Percentiles rank a stretch among this genome's conserved stretches.
These are phyloP conservation scores for Kwoniella europaea DNA, from an alignment of 768 basidiomycete genomes.

Conservation along the genomic window DNA sequence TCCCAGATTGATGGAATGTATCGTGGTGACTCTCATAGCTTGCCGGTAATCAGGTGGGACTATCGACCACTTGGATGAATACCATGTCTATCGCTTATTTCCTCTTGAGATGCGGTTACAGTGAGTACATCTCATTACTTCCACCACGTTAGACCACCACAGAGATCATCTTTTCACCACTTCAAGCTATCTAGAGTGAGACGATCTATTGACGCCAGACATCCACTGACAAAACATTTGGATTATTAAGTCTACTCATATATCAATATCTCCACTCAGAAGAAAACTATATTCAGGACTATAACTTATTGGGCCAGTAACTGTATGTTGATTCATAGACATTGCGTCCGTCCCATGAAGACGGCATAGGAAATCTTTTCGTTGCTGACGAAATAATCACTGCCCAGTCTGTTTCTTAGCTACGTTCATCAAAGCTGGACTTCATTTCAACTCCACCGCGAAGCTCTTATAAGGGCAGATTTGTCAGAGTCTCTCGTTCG, in stretches of 20 bases:
- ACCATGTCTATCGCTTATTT: constrained; percentile 38
- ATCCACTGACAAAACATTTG: too few relatives aligned
- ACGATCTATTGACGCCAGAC: too few relatives aligned
- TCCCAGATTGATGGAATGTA: neutral
- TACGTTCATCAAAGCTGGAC: constrained; percentile 35
- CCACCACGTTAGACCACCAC: too few relatives aligned
- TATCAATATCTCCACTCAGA: constrained; percentile 33
- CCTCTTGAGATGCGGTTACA: constrained; percentile 32
- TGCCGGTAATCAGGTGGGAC: constrained; percentile 42
- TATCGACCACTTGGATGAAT: constrained; percentile 41
- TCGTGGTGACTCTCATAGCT: constrained; percentile 22
- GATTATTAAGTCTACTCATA: constrained; percentile 31
- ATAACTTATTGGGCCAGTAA: constrained; percentile 41
- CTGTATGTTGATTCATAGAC: constrained; percentile 13
- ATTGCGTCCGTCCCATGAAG: too few relatives aligned
- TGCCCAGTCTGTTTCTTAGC: constrained; percentile 36
- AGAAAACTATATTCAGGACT: constrained; percentile 30
- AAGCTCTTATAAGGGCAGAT: neutral
- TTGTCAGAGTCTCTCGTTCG: too few relatives aligned
- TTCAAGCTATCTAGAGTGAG: too few relatives aligned
- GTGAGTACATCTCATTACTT: constrained; percentile 18
- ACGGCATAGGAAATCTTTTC: too few relatives aligned
- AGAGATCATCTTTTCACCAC: too few relatives aligned
- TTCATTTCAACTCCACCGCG: constrained; percentile 20
- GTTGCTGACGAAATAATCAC: neutral